A percentile compares a stretch with the other conserved stretches of the same genome.
phyloP scores from a whole-genome alignment of 306 rosid genomes.

The Rosa chinensis region DNA sequence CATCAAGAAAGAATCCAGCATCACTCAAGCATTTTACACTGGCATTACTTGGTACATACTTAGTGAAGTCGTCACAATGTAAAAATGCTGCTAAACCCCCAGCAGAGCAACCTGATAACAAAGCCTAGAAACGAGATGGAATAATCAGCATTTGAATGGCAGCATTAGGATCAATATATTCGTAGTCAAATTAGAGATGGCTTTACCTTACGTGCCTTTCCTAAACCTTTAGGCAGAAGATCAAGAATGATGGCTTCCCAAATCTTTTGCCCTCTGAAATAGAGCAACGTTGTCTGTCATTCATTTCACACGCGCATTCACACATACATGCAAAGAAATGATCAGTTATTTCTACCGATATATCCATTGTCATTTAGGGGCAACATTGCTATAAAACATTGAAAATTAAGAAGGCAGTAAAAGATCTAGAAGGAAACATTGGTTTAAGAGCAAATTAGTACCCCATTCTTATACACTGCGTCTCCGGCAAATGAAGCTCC shows the following conservation, averaged over 20 bases:
- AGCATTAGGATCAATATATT: background rate
- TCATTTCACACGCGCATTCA: conserved; percentile 30
- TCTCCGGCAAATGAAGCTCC: conserved; percentile 95
- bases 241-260: conserved; percentile 93
- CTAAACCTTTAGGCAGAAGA: conserved; percentile 84
- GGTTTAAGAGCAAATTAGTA: conserved; percentile 38
- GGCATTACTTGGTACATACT: conserved; percentile 59
- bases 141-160: background rate
- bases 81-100: conserved; percentile 92
- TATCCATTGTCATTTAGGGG: background rate
- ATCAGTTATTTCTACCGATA: background rate
- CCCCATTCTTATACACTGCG: conserved; percentile 58
- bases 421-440: background rate
- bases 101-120: conserved; percentile 97
- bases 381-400: background rate
- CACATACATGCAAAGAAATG: conserved; percentile 12
- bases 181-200: background rate
- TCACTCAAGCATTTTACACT: conserved; percentile 88
- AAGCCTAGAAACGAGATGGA: conserved; percentile 50
- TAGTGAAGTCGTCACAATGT: conserved; percentile 74
- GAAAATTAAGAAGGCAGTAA: background rate
- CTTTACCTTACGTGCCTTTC: conserved; percentile 67
- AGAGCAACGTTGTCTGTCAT: conserved; percentile 69
- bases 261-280: conserved; percentile 93
- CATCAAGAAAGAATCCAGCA: conserved; percentile 94